Evolutionary conservation across 768 basidiomycete species (phyloP).

Genomic region (Clavaria fumosa): DNA sequence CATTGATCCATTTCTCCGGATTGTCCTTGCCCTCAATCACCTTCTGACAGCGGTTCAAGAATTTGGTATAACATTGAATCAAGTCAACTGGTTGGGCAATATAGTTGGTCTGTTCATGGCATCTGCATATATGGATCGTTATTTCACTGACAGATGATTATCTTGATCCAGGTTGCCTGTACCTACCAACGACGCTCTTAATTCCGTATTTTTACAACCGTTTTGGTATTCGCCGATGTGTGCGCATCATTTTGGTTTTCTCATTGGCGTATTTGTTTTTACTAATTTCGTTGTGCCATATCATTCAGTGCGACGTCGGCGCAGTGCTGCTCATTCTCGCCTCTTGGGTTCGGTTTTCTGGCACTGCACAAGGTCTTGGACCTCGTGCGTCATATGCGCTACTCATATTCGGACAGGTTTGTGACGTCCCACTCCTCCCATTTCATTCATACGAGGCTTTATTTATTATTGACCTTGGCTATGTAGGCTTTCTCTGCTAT

Average conservation of each 20-base stretch:
- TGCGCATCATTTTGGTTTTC: conserved; percentile 20
- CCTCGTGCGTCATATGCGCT: conserved; percentile 39
- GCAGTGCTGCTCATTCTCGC: conserved; percentile 38
- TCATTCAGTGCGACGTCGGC: conserved; percentile 46
- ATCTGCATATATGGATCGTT: too few relatives aligned
- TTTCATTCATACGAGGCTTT: neutral
- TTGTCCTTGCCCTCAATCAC: neutral
- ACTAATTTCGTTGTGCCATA: conserved; percentile 3
- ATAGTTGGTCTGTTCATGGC: too few relatives aligned
- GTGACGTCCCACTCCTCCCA: too few relatives aligned
- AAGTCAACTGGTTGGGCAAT: conserved; percentile 76
- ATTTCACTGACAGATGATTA: conserved; percentile 45
- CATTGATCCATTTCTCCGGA: neutral
- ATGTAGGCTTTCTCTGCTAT: conserved; percentile 43
- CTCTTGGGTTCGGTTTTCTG: conserved; percentile 67
- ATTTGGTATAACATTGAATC: conserved; percentile 50
- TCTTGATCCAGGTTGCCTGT: conserved; percentile 43
- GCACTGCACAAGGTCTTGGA: conserved; percentile 22
- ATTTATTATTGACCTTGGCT: neutral
- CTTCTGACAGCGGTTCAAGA: conserved; percentile 36
- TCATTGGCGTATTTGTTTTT: neutral
- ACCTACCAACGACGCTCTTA: conserved; percentile 43
- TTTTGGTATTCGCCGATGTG: conserved; percentile 49
- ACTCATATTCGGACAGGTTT: conserved; percentile 56
- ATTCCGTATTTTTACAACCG: conserved; percentile 42